Conservation (phyloP, 768 basidiomycete species). For the Lactarius sp. region DNA sequence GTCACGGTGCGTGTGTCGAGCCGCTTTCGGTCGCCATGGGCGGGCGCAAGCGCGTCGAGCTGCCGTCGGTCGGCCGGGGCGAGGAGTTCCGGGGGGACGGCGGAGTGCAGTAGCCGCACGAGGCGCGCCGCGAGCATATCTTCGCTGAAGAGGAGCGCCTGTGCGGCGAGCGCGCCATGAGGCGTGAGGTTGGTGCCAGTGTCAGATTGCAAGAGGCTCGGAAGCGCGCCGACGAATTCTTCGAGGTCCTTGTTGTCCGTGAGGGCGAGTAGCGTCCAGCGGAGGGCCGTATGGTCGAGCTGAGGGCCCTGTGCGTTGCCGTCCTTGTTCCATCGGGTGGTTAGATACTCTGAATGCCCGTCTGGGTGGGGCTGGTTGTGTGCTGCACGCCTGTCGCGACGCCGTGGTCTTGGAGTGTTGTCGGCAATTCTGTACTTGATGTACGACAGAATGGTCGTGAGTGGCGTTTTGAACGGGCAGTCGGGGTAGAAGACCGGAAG, state of each 20-base stretch:
- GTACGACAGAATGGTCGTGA: constrained; percentile 13
- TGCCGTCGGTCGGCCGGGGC: background rate
- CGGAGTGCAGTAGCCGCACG: constrained; percentile 7
- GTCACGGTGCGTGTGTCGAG: constrained; percentile 7
- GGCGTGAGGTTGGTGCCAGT: background rate
- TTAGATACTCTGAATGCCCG: constrained; percentile 1
- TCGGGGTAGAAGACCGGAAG: constrained; percentile 17
- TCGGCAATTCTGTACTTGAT: background rate
- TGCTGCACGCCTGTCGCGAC: too few relatives aligned
- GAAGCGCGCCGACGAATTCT: constrained; percentile 9
- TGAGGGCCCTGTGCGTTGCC: constrained; percentile 3
- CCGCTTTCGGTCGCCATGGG: background rate
- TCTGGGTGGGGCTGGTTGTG: background rate
- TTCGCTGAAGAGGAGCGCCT: constrained; percentile 9
- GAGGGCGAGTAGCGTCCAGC: constrained; percentile 15
- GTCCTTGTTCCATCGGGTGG: background rate
- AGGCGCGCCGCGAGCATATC: constrained; percentile 15
- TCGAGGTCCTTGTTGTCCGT: constrained; percentile 14
- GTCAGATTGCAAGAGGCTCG: constrained; percentile 8
- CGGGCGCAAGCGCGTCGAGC: background rate
- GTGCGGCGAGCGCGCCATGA: background rate
- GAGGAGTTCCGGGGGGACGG: background rate
- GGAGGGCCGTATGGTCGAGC: constrained; percentile 18
- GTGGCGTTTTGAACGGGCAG: constrained; percentile 19
- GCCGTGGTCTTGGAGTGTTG: background rate